Percentiles rank a stretch among this genome's conserved stretches.
Evolutionary conservation across 768 basidiomycete genomes (phyloP).

Genomic region (Cyclocybe cylindracea): DNA sequence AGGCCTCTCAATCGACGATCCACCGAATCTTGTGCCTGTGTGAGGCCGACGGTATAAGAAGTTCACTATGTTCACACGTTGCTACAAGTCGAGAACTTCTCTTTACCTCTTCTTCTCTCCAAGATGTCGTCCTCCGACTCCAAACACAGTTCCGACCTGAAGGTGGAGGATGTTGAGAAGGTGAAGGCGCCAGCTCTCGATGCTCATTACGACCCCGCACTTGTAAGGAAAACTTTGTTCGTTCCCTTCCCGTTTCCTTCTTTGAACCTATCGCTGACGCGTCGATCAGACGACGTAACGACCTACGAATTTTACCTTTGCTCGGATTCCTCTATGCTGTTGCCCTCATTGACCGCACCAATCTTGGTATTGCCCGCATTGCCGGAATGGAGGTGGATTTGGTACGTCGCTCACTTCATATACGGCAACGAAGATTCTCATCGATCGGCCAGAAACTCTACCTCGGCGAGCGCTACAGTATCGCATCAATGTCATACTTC

Average conservation of each 20-base stretch:
- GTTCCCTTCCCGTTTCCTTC: slow-evolving; percentile 1
- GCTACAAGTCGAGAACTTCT: not conserved
- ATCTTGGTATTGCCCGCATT: slow-evolving; percentile 28
- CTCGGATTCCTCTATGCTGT: slow-evolving; percentile 28
- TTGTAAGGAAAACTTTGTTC: slow-evolving; percentile 16
- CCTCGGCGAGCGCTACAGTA: slow-evolving; percentile 28
- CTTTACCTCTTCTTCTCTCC: not conserved
- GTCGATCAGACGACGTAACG: slow-evolving; percentile 22
- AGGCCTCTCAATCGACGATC: no score
- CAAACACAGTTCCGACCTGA: slow-evolving; percentile 8
- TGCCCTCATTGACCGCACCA: slow-evolving; percentile 31
- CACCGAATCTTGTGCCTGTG: not conserved
- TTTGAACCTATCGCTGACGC: not conserved
- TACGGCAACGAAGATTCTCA: not conserved
- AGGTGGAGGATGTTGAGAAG: slow-evolving; percentile 10
- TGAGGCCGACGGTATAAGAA: not conserved
- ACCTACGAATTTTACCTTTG: slow-evolving; percentile 29
- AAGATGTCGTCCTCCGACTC: slow-evolving; percentile 2
- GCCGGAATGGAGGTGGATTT: slow-evolving; percentile 31
- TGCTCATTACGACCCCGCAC: slow-evolving; percentile 11
- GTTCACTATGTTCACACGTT: not conserved
- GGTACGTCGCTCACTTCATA: slow-evolving; percentile 12
- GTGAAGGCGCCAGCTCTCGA: not conserved
- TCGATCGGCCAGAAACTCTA: slow-evolving; percentile 15
- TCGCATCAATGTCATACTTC: slow-evolving; percentile 30